These are phyloP conservation scores for Balansia obtecta DNA, from an alignment of 2,329 filamentous ascomycete species.

Conservation along the genomic window DNA sequence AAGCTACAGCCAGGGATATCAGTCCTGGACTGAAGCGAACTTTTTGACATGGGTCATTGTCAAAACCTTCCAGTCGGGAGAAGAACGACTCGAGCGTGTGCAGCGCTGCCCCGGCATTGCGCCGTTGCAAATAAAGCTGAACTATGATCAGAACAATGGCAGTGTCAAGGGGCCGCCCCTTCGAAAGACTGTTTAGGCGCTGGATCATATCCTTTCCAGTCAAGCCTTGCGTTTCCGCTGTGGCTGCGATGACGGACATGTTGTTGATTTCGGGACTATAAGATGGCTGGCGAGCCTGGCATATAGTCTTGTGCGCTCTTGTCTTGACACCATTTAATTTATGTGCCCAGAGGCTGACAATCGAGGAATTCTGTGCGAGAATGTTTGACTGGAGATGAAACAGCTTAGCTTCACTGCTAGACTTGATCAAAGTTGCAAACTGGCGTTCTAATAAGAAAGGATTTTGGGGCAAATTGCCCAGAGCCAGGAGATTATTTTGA, in stretches of 20 bases:
- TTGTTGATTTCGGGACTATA: constrained; percentile 22
- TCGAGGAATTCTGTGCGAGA: constrained; percentile 47
- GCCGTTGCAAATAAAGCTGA: constrained; percentile 64
- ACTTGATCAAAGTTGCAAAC: constrained; percentile 39
- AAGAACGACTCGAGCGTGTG: constrained; percentile 67
- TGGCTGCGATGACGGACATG: constrained; percentile 48
- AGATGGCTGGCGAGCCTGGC: constrained; percentile 15
- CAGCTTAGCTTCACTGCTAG: constrained; percentile 47
- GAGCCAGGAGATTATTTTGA: constrained; percentile 46
- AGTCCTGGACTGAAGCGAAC: constrained; percentile 76
- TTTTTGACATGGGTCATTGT: constrained; percentile 44
- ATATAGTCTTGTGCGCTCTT: constrained; percentile 31
- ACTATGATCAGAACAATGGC: constrained; percentile 69
- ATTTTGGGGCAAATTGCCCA: constrained; percentile 37
- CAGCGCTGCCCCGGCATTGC: constrained; percentile 62
- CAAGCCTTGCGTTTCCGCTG: constrained; percentile 54
- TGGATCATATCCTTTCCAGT: constrained; percentile 57
- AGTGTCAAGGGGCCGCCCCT: constrained; percentile 65
- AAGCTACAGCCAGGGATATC: constrained; percentile 63
- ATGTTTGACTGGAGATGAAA: constrained; percentile 56
- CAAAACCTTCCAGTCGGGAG: constrained; percentile 53
- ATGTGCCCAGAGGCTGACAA: constrained; percentile 51
- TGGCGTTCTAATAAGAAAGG: constrained; percentile 56
- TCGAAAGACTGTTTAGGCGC: constrained; percentile 54
- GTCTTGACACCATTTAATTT: constrained; percentile 52